Evolutionary conservation across 2,329 filamentous ascomycete genomes (phyloP).

Genomic region (Botrytis galanthina): DNA sequence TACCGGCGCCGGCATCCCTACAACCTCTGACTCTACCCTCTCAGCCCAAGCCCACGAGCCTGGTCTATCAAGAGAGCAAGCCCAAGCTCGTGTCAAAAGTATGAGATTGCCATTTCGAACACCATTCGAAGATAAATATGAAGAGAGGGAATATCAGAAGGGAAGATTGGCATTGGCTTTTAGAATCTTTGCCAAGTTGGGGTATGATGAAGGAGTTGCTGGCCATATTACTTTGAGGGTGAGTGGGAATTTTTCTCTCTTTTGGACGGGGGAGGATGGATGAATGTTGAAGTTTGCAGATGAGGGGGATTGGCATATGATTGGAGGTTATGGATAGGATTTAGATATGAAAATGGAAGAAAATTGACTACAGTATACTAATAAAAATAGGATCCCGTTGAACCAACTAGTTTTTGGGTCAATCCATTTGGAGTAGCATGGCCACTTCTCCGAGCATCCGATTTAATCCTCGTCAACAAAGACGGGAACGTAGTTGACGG

Average conservation of each 20-base stretch:
- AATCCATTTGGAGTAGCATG: constrained; percentile 40
- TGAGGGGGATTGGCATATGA: neutral
- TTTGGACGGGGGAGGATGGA: neutral
- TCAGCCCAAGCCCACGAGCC: constrained; percentile 28
- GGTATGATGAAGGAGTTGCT: constrained; percentile 47
- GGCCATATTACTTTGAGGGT: constrained; percentile 46
- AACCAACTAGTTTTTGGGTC: constrained; percentile 39
- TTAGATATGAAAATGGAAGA: neutral
- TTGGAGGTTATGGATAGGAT: neutral
- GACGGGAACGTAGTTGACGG: constrained; percentile 62
- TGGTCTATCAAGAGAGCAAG: constrained; percentile 26
- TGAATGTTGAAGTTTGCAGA: neutral
- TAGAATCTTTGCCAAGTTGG: constrained; percentile 47
- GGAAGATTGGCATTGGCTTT: constrained; percentile 49
- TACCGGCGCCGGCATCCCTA: neutral
- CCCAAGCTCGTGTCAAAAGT: constrained; percentile 19
- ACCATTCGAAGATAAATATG: constrained; percentile 37
- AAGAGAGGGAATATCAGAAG: constrained; percentile 41
- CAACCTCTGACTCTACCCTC: neutral
- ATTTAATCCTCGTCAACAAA: constrained; percentile 65
- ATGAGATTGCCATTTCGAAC: constrained; percentile 17
- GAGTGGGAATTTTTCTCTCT: constrained; percentile 12
- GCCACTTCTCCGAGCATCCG: constrained; percentile 55
- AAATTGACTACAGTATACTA: neutral
- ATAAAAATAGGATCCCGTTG: constrained; percentile 36